Base-by-base conservation (phyloP, 202 grass and related monocot genomes). In the Carex arenaria region DNA sequence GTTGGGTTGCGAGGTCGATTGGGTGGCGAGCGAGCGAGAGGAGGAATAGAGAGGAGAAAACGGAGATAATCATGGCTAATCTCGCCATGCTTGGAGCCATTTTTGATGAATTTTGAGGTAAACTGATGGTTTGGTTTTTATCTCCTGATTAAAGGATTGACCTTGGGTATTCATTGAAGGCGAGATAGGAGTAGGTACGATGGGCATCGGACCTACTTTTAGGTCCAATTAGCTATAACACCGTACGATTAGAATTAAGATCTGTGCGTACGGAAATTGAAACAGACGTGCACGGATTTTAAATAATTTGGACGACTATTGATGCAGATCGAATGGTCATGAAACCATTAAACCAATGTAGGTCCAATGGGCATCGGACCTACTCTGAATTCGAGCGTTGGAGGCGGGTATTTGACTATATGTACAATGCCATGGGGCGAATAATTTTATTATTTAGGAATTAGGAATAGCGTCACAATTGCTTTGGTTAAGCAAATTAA, bases 31-130 rank as follows among this genome's bases (percentile, higher is more conserved):
- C 78, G 9, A 85, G 83, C 1, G 40, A 68, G 45, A 85, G 43
- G 65, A 42, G 11, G 61, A 80, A 23, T 22, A 64, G 15, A 52
- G 63, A 55, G 11, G 18, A 36, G 61, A 54, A 7, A 49, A 47
- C 20, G 3, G 61, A 53, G 15, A 40, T 19, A 14, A 20, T 55
- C 26, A 85, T 57, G 20, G 55, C 19, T 54, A 57, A 40, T 61
- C 5, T 84, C 81, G 49, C 52, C 81, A 71, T 22, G 23, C 23
- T 56, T 56, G 51, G 23, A 76, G 72, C 72, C 51, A 56, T 68
- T 67, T 59, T 68, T 61, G 23, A 84, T 73, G 30, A 72, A 28
- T 51, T 71, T 43, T 42, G 34, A 73, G 81, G 81, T 73, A 13
- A 45, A 68, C 43, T 5, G 23, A 9, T 12, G 17, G 34, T 73